A percentile compares a stretch with the other conserved stretches of the same genome.
phyloP scores from a whole-genome alignment of 345 rosid species.

The Gossypium stocksii region DNA sequence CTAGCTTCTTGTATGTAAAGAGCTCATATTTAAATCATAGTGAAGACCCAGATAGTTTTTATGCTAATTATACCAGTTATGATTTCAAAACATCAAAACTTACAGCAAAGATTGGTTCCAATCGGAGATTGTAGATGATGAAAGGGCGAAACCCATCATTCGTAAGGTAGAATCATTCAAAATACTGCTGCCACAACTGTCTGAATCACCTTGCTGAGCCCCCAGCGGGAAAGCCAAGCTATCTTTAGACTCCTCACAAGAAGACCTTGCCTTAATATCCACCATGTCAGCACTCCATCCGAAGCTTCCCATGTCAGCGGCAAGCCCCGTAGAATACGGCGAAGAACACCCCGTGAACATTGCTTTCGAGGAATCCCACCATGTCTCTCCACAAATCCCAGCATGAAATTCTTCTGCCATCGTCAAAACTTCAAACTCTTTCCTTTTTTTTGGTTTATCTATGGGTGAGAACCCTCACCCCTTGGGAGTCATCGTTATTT shows the following conservation, averaged over 20 bases:
- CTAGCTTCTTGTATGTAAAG: background rate
- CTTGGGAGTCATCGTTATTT: conserved; percentile 12
- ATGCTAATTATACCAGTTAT: background rate
- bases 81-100: conserved; percentile 22
- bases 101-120: conserved; percentile 59
- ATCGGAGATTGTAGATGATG: conserved; percentile 26
- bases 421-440: background rate
- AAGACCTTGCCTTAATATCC: conserved; percentile 34
- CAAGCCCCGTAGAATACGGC: conserved; percentile 32
- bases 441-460: background rate
- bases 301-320: conserved; percentile 30
- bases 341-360: conserved; percentile 37
- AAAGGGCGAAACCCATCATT: conserved; percentile 35
- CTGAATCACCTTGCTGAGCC: conserved; percentile 25
- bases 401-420: conserved; percentile 79
- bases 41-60: background rate
- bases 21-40: background rate
- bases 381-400: conserved; percentile 52
- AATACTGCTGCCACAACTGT: conserved; percentile 28
- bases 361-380: conserved; percentile 54
- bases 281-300: conserved; percentile 30
- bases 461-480: background rate
- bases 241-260: conserved; percentile 24
- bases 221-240: conserved; percentile 25
- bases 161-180: conserved; percentile 48